Conservation (phyloP, 805 yeast species). For the Dipodascus albidus region DNA sequence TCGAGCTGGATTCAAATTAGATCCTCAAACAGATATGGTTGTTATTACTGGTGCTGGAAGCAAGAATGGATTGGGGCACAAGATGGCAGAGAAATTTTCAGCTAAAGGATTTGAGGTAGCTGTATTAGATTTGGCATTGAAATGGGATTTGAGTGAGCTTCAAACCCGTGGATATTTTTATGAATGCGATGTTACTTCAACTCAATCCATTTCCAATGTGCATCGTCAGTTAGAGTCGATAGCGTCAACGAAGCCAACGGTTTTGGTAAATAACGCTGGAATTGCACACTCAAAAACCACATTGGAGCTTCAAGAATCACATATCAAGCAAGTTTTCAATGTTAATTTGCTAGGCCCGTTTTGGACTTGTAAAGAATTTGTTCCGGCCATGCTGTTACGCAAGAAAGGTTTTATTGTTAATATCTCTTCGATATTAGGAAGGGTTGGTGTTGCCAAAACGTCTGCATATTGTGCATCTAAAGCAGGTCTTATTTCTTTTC, state of each 20-base stretch:
- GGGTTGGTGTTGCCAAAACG: conserved; percentile 60
- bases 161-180: conserved; percentile 22
- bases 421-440: conserved; percentile 64
- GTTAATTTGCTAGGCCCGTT: conserved; percentile 57
- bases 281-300: conserved; percentile 60
- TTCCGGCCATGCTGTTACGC: conserved; percentile 47
- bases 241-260: conserved; percentile 29
- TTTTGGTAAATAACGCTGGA: conserved; percentile 83
- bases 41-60: conserved; percentile 17
- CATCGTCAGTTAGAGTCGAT: neutral
- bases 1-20: neutral
- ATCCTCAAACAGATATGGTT: conserved; percentile 4
- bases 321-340: conserved; percentile 31
- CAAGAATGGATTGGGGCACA: conserved; percentile 18
- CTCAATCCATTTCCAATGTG: neutral
- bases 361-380: conserved; percentile 47
- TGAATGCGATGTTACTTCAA: neutral
- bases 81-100: conserved; percentile 14
- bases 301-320: neutral
- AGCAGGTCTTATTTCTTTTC: conserved; percentile 63
- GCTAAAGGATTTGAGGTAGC: conserved; percentile 10
- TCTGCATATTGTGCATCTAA: conserved; percentile 77
- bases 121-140: conserved; percentile 15
- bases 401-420: conserved; percentile 61
- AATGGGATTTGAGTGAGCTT: conserved; percentile 33